Conservation (phyloP, 768 basidiomycete genomes). For the Leucosporidium yakuticum region DNA sequence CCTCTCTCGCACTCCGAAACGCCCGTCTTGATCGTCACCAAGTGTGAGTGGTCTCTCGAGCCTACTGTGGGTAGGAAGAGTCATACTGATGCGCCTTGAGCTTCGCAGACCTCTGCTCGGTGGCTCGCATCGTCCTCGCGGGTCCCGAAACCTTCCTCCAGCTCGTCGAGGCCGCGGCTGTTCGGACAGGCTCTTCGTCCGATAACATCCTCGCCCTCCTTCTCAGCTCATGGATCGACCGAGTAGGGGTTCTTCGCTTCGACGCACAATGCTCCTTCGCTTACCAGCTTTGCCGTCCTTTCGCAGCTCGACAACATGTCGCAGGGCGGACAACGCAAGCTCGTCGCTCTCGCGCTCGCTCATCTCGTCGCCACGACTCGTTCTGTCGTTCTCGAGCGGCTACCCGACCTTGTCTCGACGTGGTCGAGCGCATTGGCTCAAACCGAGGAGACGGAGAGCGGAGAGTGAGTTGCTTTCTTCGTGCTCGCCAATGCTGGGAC, state of each 20-base stretch:
- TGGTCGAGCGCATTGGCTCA: conserved; percentile 88
- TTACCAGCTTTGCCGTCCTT: neutral
- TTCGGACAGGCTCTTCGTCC: conserved; percentile 50
- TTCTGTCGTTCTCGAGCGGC: conserved; percentile 62
- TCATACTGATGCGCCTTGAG: neutral
- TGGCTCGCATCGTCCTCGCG: conserved; percentile 65
- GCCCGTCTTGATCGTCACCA: conserved; percentile 49
- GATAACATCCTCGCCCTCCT: conserved; percentile 58
- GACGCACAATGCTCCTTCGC: neutral
- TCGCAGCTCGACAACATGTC: conserved; percentile 83
- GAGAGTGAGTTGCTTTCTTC: conserved; percentile 29
- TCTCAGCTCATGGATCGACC: conserved; percentile 75
- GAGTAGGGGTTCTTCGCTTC: conserved; percentile 35
- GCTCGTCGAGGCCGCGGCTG: conserved; percentile 61
- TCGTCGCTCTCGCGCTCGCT: conserved; percentile 75
- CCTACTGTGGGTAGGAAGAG: neutral
- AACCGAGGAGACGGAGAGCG: conserved; percentile 60
- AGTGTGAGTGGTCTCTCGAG: conserved; percentile 42
- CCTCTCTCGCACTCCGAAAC: conserved; percentile 33
- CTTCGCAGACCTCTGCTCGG: conserved; percentile 53
- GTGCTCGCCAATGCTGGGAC: neutral
- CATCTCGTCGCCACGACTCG: conserved; percentile 68
- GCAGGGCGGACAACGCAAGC: conserved; percentile 74
- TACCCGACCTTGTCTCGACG: conserved; percentile 74
- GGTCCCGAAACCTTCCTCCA: conserved; percentile 64